Percentiles rank a stretch among this genome's conserved stretches.
These are phyloP conservation scores for Neurospora sp. DNA, from an alignment of 495 filamentous ascomycete genomes.

Conservation along the genomic window DNA sequence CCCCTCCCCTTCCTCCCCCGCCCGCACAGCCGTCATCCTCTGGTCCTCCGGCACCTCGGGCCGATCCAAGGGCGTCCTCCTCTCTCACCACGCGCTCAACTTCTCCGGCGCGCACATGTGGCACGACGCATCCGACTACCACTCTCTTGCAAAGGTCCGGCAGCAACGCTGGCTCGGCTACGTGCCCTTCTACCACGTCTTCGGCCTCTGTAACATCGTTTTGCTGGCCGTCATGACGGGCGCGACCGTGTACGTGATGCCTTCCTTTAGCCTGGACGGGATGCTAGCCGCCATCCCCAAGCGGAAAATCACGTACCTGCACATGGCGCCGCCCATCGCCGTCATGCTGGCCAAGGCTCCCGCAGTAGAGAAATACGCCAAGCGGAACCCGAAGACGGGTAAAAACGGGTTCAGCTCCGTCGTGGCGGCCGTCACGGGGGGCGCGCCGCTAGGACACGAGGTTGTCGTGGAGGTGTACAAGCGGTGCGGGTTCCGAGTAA, in stretches of 20 bases:
- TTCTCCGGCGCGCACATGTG: slow-evolving; percentile 18
- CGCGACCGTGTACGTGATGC: slow-evolving; percentile 49
- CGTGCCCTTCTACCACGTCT: slow-evolving; percentile 27
- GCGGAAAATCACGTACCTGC: slow-evolving; percentile 47
- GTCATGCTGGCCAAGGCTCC: slow-evolving; percentile 58
- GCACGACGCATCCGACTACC: slow-evolving; percentile 27
- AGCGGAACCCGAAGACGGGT: slow-evolving; percentile 34
- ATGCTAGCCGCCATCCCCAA: slow-evolving; percentile 46
- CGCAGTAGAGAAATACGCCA: slow-evolving; percentile 49
- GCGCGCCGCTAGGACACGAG: slow-evolving; percentile 56
- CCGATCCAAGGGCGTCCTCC: slow-evolving; percentile 68
- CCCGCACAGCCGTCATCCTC: slow-evolving; percentile 46
- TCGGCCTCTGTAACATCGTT: slow-evolving; percentile 31
- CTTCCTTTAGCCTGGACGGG: slow-evolving; percentile 44
- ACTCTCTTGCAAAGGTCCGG: slow-evolving; percentile 19
- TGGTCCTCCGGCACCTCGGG: slow-evolving; percentile 83
- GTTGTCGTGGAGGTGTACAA: slow-evolving; percentile 53
- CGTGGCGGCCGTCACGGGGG: slow-evolving; percentile 33
- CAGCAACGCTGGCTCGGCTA: slow-evolving; percentile 45
- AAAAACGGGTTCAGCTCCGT: slow-evolving; percentile 12
- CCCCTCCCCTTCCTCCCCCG: slow-evolving; percentile 1
- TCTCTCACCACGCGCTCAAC: slow-evolving; percentile 50
- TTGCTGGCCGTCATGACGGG: slow-evolving; percentile 50
- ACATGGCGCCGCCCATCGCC: slow-evolving; percentile 60
- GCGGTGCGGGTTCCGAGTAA: slow-evolving; percentile 55